Conservation (phyloP, 2,329 filamentous ascomycete species). For the Alternaria rosae region DNA sequence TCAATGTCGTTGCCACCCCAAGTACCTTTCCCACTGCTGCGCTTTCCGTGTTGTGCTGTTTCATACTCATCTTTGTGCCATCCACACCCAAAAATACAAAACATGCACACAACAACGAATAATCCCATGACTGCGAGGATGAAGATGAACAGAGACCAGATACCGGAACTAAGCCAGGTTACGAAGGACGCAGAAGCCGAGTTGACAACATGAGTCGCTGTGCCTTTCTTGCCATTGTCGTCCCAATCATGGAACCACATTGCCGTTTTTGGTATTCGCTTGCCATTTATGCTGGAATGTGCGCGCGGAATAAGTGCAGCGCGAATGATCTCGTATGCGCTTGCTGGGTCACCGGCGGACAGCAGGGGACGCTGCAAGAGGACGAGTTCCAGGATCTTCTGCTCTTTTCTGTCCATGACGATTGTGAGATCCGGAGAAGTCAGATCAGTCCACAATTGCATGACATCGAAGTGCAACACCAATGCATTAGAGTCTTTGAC, state of each 20-base stretch:
- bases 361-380: slow-evolving; percentile 35
- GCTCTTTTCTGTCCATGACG: slow-evolving; percentile 24
- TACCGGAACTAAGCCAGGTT: slow-evolving; percentile 29
- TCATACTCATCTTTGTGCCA: slow-evolving; percentile 39
- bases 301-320: slow-evolving; percentile 22
- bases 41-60: slow-evolving; percentile 36
- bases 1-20: slow-evolving; percentile 29
- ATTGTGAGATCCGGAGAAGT: slow-evolving; percentile 17
- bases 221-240: slow-evolving; percentile 37
- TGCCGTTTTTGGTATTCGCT: slow-evolving; percentile 4
- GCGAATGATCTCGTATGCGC: slow-evolving; percentile 36
- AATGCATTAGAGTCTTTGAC: slow-evolving; percentile 27
- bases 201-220: slow-evolving; percentile 28
- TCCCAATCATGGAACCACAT: slow-evolving; percentile 46
- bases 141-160: slow-evolving; percentile 37
- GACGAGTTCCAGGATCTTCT: slow-evolving; percentile 40
- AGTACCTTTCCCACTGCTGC: slow-evolving; percentile 14
- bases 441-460: slow-evolving; percentile 31
- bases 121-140: slow-evolving; percentile 30
- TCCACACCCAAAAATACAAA: slow-evolving; percentile 36
- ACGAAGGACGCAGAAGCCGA: slow-evolving; percentile 16
- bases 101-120: slow-evolving; percentile 35
- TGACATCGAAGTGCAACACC: slow-evolving; percentile 41
- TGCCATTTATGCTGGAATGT: not conserved
- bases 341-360: slow-evolving; percentile 26